These are phyloP conservation scores for Metrosideros polymorpha DNA, from an alignment of 441 rosid genomes.

Conservation along the genomic window DNA sequence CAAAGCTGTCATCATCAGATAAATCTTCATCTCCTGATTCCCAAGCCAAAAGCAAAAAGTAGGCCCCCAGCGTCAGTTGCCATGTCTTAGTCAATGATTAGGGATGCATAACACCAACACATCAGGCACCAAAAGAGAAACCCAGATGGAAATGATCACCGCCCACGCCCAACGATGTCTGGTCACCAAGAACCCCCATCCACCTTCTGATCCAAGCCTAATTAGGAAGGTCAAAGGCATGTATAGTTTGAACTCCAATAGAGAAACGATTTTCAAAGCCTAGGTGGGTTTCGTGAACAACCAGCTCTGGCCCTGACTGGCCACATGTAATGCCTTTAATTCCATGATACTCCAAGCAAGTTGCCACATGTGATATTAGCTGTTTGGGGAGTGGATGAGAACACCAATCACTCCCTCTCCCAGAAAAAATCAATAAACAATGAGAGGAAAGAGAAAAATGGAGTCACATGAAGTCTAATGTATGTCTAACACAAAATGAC, in stretches of 20 bases:
- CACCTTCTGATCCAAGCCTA: not conserved
- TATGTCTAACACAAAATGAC: not conserved
- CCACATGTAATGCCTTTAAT: conserved; percentile 6
- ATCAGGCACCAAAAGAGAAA: not conserved
- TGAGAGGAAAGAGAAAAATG: not conserved
- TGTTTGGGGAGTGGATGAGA: not conserved
- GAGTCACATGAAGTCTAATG: not conserved
- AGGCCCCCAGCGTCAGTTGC: conserved; percentile 7
- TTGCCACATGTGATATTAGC: conserved; percentile 38
- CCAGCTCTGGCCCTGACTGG: not conserved
- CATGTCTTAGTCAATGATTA: conserved; percentile 15
- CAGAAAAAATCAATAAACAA: not conserved
- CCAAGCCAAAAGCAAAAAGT: not conserved
- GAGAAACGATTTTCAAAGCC: not conserved
- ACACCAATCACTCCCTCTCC: not conserved
- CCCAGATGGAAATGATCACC: not conserved
- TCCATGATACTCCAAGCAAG: conserved; percentile 8
- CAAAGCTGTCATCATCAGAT: conserved; percentile 19
- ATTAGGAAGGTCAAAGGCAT: not conserved
- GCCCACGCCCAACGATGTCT: not conserved
- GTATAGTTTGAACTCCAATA: not conserved
- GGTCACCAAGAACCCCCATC: not conserved
- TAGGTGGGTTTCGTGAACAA: not conserved
- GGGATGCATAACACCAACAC: not conserved
- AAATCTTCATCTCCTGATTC: not conserved